Percentiles rank a stretch among this genome's conserved stretches.
These are phyloP conservation scores for Eucalyptus curtisii DNA, from an alignment of 345 rosid species.

Conservation along the genomic window DNA sequence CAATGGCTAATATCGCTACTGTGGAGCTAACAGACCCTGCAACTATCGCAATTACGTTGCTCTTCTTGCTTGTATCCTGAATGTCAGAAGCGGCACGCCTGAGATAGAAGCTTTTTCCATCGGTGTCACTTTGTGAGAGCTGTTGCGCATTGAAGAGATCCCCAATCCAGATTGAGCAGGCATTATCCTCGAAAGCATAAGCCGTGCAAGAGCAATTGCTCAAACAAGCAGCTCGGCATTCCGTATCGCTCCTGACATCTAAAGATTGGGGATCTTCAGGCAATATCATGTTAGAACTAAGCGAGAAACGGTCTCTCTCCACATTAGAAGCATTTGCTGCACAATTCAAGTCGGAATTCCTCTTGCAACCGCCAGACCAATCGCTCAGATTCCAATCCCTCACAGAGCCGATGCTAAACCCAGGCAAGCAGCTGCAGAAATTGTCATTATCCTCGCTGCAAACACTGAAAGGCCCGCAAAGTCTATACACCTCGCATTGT, in stretches of 20 bases:
- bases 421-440: slow-evolving; percentile 7
- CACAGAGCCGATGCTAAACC: slow-evolving; percentile 19
- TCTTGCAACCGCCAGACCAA: slow-evolving; percentile 49
- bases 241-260: slow-evolving; percentile 2
- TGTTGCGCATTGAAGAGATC: slow-evolving; percentile 27
- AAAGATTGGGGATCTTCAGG: slow-evolving; percentile 4
- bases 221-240: slow-evolving; percentile 37
- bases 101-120: slow-evolving; percentile 24
- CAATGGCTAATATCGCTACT: slow-evolving; percentile 5
- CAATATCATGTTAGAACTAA: background rate
- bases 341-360: slow-evolving; percentile 37
- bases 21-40: slow-evolving; percentile 21
- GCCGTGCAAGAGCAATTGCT: slow-evolving; percentile 52
- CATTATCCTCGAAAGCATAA: slow-evolving; percentile 29
- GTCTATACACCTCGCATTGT: slow-evolving; percentile 56
- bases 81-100: slow-evolving; percentile 61
- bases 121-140: slow-evolving; percentile 10
- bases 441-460: slow-evolving; percentile 16
- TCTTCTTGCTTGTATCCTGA: slow-evolving; percentile 14
- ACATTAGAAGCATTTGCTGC: slow-evolving; percentile 8
- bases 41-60: background rate
- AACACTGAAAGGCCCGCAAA: slow-evolving; percentile 54
- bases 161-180: slow-evolving; percentile 41
- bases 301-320: slow-evolving; percentile 17
- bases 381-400: slow-evolving; percentile 39